phyloP scores from a whole-genome alignment of 2,329 filamentous ascomycete genomes.

The Truncatella angustata region DNA sequence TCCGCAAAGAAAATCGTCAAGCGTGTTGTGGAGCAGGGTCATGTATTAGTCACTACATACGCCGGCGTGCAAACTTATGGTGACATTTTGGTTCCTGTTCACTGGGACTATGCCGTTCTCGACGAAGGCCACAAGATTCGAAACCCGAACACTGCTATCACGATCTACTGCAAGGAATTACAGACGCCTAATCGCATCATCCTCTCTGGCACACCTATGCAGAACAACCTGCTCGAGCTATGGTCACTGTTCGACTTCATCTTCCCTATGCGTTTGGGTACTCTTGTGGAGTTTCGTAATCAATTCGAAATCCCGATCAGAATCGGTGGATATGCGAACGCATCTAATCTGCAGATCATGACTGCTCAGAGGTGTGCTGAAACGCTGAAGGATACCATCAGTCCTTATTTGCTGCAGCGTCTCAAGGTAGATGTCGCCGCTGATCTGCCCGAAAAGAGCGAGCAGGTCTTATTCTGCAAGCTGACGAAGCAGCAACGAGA shows the following conservation, averaged over 20 bases:
- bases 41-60: slow-evolving; percentile 94
- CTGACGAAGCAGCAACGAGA: slow-evolving; percentile 76
- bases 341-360: slow-evolving; percentile 89
- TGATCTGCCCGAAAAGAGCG: slow-evolving; percentile 91
- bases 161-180: slow-evolving; percentile 91
- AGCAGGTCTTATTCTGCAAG: slow-evolving; percentile 95
- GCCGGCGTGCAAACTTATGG: slow-evolving; percentile 92
- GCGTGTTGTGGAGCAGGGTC: slow-evolving; percentile 77
- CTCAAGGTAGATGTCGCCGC: slow-evolving; percentile 92
- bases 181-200: slow-evolving; percentile 89
- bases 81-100: slow-evolving; percentile 73
- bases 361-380: slow-evolving; percentile 93
- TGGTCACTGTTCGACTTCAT: slow-evolving; percentile 99
- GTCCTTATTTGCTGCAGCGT: slow-evolving; percentile 86
- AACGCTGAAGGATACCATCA: slow-evolving; percentile 89
- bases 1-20: slow-evolving; percentile 79
- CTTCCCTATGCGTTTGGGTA: slow-evolving; percentile 92
- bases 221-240: slow-evolving; percentile 91
- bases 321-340: slow-evolving; percentile 91
- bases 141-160: slow-evolving; percentile 93
- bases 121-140: slow-evolving; percentile 98
- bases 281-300: slow-evolving; percentile 82
- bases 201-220: slow-evolving; percentile 93
- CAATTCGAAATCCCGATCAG: slow-evolving; percentile 94
- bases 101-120: slow-evolving; percentile 92